phyloP scores from a whole-genome alignment of 169 alveolate genomes.

The Cryptosporidium viatorum region DNA sequence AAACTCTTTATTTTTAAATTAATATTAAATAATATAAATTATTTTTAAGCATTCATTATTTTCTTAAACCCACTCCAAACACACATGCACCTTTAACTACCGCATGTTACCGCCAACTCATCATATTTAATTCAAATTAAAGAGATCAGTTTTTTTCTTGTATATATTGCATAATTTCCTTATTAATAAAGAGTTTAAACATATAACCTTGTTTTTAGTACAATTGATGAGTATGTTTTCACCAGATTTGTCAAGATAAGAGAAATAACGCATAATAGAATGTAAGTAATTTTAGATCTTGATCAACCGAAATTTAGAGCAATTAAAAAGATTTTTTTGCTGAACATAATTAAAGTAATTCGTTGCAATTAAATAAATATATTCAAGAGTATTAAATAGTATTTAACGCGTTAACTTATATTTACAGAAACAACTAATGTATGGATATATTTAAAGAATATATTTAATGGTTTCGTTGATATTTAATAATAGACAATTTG shows the following conservation, averaged over 20 bases:
- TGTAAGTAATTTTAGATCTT: slow-evolving; percentile 3
- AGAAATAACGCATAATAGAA: not conserved
- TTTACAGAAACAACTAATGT: not conserved
- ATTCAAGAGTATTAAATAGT: not conserved
- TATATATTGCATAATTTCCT: not conserved
- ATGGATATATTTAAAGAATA: not conserved
- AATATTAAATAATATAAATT: not conserved
- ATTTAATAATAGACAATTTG: not conserved
- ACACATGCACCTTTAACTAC: slow-evolving; percentile 69
- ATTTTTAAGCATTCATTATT: not conserved
- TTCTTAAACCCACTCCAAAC: slow-evolving; percentile 20
- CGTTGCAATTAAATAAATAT: no score
- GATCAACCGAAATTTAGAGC: not conserved
- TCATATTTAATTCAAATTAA: not conserved
- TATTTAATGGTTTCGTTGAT: not conserved
- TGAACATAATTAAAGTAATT: no score
- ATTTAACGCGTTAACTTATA: no score
- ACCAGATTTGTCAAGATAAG: not conserved
- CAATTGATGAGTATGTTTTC: not conserved
- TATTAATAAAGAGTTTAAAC: not conserved
- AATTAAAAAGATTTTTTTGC: not conserved
- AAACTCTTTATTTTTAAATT: not conserved
- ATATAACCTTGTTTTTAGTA: not conserved
- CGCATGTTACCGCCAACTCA: slow-evolving; percentile 58
- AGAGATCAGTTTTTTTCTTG: not conserved